phyloP scores from a whole-genome alignment of 345 rosid species.

The Brassica nigra region DNA sequence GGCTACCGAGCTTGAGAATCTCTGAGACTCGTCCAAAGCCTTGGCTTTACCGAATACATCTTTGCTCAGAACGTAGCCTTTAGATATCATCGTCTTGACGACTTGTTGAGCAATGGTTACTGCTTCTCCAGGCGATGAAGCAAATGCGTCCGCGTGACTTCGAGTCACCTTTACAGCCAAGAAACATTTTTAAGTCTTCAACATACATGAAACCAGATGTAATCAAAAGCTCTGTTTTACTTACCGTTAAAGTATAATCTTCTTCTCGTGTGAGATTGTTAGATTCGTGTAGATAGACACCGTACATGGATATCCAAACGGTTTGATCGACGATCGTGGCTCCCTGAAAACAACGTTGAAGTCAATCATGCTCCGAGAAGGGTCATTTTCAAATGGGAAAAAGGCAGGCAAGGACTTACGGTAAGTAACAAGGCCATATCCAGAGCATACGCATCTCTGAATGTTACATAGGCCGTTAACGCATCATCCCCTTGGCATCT shows the following conservation, averaged over 20 bases:
- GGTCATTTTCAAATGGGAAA: background rate
- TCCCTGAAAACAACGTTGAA: conserved; percentile 57
- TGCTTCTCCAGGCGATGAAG: conserved; percentile 69
- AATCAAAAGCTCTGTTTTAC: background rate
- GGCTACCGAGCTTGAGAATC: conserved; percentile 60
- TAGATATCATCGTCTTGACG: conserved; percentile 72
- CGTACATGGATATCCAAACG: conserved; percentile 66
- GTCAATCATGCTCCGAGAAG: background rate
- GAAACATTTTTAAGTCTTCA: too few species aligned
- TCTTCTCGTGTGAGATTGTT: conserved; percentile 48
- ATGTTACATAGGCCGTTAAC: conserved; percentile 78
- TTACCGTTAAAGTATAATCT: conserved; percentile 44
- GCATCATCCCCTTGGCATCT: conserved; percentile 66
- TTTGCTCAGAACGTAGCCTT: conserved; percentile 74
- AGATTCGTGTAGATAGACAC: conserved; percentile 56
- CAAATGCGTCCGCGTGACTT: conserved; percentile 39
- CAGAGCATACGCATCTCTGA: conserved; percentile 68
- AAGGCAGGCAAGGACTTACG: conserved; percentile 48
- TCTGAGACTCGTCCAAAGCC: conserved; percentile 67
- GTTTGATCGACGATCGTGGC: conserved; percentile 76
- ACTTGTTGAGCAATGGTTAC: conserved; percentile 77
- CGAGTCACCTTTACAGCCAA: conserved; percentile 45
- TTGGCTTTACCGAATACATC: conserved; percentile 73
- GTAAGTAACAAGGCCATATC: conserved; percentile 85
- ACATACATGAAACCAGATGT: too few species aligned